Conservation (phyloP, 176 grass and related monocot species). For the Poa pratensis region DNA sequence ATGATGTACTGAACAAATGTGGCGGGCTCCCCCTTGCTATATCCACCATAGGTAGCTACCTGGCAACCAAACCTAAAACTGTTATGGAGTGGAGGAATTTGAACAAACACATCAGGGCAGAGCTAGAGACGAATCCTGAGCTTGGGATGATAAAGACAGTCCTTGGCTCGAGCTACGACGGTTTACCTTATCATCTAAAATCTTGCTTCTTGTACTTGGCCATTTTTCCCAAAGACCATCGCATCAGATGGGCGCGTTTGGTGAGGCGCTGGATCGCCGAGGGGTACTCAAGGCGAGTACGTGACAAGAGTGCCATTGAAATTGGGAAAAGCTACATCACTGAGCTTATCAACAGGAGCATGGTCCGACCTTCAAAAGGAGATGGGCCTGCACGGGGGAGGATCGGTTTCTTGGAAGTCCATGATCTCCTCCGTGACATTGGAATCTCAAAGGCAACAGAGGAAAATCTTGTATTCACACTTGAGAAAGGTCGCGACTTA, state of each 20-base stretch:
- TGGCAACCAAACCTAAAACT: conserved; percentile 9
- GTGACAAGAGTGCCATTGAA: not conserved
- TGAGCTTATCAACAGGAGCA: conserved; percentile 1
- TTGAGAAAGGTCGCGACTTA: not conserved
- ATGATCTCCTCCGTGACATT: not conserved
- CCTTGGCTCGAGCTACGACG: conserved; percentile 1
- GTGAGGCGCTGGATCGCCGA: conserved; percentile 37
- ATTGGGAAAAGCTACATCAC: not conserved
- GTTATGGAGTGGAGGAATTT: conserved; percentile 34
- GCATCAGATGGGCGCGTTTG: conserved; percentile 11
- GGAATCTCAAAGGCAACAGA: conserved; percentile 8
- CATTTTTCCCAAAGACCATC: conserved; percentile 21
- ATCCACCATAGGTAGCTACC: conserved; percentile 37
- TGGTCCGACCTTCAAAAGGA: conserved; percentile 14
- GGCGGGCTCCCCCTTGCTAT: conserved; percentile 45
- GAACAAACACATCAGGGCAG: not conserved
- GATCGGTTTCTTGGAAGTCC: conserved; percentile 11
- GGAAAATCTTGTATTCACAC: conserved; percentile 36
- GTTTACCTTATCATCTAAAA: conserved; percentile 11
- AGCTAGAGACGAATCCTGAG: not conserved
- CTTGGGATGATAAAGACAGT: not conserved
- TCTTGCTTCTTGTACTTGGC: conserved; percentile 6
- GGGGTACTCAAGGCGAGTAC: not conserved
- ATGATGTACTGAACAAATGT: conserved; percentile 31
- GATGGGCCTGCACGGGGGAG: not conserved